These are phyloP conservation scores for Syzygium aqueum DNA, from an alignment of 345 rosid genomes.

Conservation along the genomic window DNA sequence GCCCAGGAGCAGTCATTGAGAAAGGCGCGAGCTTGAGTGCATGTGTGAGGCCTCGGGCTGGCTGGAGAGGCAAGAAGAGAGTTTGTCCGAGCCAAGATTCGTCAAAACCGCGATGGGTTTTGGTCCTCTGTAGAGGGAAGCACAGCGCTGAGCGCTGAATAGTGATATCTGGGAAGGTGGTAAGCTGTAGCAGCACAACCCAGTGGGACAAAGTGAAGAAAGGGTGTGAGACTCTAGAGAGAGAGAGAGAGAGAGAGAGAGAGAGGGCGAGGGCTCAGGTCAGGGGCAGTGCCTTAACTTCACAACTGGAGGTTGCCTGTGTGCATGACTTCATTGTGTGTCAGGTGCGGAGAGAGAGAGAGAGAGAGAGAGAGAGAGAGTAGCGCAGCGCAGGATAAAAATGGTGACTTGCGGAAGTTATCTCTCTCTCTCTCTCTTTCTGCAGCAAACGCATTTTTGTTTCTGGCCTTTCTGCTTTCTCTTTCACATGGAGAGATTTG, in stretches of 20 bases:
- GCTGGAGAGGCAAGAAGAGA: background rate
- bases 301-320: background rate
- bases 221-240: background rate
- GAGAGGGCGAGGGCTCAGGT: background rate
- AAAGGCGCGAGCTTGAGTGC: slow-evolving; percentile 13
- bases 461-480: background rate
- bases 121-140: background rate
- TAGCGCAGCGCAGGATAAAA: background rate
- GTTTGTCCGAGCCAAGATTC: background rate
- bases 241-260: slow-evolving; percentile 1
- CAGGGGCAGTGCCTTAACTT: background rate
- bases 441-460: background rate
- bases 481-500: background rate
- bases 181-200: background rate
- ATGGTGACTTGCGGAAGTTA: background rate
- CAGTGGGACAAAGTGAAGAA: background rate
- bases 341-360: background rate
- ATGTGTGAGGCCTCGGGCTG: background rate
- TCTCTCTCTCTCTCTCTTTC: background rate
- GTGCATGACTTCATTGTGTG: slow-evolving; percentile 18
- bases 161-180: background rate
- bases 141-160: background rate
- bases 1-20: slow-evolving; percentile 24
- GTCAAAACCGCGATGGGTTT: background rate
- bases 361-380: background rate